Percentiles rank a stretch among this genome's conserved stretches.
These are phyloP conservation scores for Heritiera fomes DNA, from an alignment of 345 rosid species.

Conservation along the genomic window DNA sequence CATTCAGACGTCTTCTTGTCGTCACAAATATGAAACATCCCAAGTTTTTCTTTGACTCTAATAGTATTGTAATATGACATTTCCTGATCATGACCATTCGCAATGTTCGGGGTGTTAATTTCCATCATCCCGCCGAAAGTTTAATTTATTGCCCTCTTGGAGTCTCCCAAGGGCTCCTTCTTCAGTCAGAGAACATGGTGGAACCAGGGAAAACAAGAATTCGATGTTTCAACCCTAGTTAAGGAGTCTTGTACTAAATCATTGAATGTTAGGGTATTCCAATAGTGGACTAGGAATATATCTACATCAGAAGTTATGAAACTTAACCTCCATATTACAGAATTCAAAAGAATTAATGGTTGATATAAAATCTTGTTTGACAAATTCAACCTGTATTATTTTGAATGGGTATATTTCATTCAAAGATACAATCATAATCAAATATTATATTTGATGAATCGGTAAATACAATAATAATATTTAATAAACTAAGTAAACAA, in stretches of 20 bases:
- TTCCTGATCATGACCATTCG: not conserved
- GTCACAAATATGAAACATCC: not conserved
- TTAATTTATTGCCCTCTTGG: not conserved
- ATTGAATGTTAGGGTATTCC: no score
- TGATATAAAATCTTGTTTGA: no score
- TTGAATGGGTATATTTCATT: not conserved
- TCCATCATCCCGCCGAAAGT: constrained; percentile 19
- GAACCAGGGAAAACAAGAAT: not conserved
- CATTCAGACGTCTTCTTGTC: not conserved
- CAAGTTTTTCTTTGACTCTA: not conserved
- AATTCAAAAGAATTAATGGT: not conserved
- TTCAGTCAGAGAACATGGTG: not conserved
- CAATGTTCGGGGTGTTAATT: not conserved
- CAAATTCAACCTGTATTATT: not conserved
- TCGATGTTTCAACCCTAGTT: not conserved
- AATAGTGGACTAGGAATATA: not conserved
- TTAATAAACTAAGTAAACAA: no score
- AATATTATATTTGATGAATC: no score
- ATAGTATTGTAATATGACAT: not conserved
- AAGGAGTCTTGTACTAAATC: not conserved
- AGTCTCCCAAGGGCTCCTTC: not conserved
- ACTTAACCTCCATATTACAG: not conserved
- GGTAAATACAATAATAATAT: no score
- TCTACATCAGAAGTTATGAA: not conserved
- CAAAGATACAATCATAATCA: no score